A percentile compares a stretch with the other conserved stretches of the same genome.
Evolutionary conservation across 129 eudicot genomes (phyloP).

Genomic region (Solidago caesia): DNA sequence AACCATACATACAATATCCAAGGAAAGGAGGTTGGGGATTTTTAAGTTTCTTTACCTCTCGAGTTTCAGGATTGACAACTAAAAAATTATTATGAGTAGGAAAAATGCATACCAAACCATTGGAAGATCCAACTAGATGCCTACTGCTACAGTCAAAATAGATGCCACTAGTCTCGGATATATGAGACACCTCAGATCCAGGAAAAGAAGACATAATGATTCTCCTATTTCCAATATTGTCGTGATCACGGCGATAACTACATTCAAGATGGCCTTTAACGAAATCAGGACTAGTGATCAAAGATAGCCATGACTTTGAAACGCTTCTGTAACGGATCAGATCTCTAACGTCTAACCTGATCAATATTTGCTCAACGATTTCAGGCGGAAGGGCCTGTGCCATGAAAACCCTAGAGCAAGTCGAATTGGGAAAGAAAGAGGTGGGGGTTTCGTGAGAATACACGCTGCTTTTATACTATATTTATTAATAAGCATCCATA

Average conservation of each 20-base stretch:
- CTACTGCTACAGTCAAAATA: too few relatives aligned
- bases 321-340: neutral
- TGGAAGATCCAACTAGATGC: neutral
- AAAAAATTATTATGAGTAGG: neutral
- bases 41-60: too few relatives aligned
- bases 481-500: too few relatives aligned
- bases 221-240: neutral
- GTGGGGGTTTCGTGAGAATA: neutral
- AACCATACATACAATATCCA: neutral
- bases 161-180: neutral
- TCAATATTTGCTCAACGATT: neutral
- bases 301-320: neutral
- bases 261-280: too few relatives aligned
- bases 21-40: neutral
- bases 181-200: neutral
- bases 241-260: neutral
- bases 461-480: too few relatives aligned
- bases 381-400: neutral
- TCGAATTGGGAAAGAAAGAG: neutral
- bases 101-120: neutral
- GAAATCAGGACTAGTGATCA: neutral
- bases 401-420: conserved; percentile 5
- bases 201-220: neutral
- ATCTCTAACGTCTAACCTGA: neutral
- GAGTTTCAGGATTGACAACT: too few relatives aligned